Conservation (phyloP, 371 early-diverging fungal species). For the Blakeslea trispora region DNA sequence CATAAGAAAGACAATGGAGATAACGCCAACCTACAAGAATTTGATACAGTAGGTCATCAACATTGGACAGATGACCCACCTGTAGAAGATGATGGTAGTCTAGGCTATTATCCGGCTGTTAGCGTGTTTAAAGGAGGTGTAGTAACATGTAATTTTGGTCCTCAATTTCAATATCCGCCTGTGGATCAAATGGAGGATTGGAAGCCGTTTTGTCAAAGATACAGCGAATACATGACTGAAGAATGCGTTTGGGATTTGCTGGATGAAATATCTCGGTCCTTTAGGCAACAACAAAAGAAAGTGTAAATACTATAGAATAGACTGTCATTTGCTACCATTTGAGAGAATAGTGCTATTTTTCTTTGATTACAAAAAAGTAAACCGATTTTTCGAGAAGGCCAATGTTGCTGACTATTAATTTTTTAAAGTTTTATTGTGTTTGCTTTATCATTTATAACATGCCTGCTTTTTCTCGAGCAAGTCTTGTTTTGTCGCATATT, state of each 20-base stretch:
- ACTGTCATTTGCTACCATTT: too few species aligned
- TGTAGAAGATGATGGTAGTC: slow-evolving; percentile 65
- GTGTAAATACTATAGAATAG: too few species aligned
- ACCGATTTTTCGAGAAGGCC: too few species aligned
- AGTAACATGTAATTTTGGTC: slow-evolving; percentile 70
- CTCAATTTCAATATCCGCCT: slow-evolving; percentile 64
- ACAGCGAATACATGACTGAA: slow-evolving; percentile 64
- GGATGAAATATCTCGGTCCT: slow-evolving; percentile 58
- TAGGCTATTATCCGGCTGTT: slow-evolving; percentile 71
- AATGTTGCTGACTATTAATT: too few species aligned
- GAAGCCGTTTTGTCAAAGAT: slow-evolving; percentile 64
- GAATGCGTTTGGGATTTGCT: slow-evolving; percentile 68
- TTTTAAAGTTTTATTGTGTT: too few species aligned
- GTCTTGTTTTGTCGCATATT: too few species aligned
- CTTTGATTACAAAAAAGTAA: too few species aligned
- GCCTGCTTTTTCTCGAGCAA: too few species aligned
- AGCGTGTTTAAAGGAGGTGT: slow-evolving; percentile 69
- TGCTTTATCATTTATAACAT: too few species aligned
- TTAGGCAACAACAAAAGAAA: slow-evolving; percentile 17
- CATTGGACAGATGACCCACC: slow-evolving; percentile 56
- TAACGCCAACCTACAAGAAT: slow-evolving; percentile 21
- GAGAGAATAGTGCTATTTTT: too few species aligned
- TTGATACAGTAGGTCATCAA: slow-evolving; percentile 37
- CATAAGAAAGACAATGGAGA: slow-evolving; percentile 29
- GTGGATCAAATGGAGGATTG: slow-evolving; percentile 51